A percentile compares a stretch with the other conserved stretches of the same genome.
Conservation (phyloP, 1,284 basidiomycete genomes). For the Trametes polyzona region DNA sequence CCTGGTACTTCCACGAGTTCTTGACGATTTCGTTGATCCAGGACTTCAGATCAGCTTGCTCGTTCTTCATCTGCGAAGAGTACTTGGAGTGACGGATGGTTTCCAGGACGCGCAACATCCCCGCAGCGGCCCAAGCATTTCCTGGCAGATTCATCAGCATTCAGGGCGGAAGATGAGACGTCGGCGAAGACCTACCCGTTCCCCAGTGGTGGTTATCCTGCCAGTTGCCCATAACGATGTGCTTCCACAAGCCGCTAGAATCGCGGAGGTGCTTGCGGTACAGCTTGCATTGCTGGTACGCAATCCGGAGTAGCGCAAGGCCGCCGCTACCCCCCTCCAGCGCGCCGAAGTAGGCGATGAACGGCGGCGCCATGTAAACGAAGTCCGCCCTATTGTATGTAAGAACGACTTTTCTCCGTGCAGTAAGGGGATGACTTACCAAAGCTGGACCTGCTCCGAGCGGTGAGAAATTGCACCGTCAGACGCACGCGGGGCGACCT, state of each 20-base stretch:
- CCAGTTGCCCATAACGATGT: conserved; percentile 51
- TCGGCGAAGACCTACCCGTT: conserved; percentile 41
- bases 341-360: conserved; percentile 76
- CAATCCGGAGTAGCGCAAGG: conserved; percentile 55
- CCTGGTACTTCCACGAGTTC: conserved; percentile 53
- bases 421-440: conserved; percentile 39
- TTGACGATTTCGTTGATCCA: conserved; percentile 67
- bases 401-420: not conserved
- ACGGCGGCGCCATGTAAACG: conserved; percentile 79
- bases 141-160: conserved; percentile 38
- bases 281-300: conserved; percentile 68
- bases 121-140: conserved; percentile 72
- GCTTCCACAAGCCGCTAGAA: conserved; percentile 54
- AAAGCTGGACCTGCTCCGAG: conserved; percentile 54
- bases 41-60: conserved; percentile 51
- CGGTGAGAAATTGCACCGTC: conserved; percentile 74
- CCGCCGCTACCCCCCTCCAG: conserved; percentile 44
- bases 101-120: conserved; percentile 64
- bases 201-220: conserved; percentile 57
- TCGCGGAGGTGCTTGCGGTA: conserved; percentile 60
- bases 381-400: conserved; percentile 52
- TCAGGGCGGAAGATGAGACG: not conserved
- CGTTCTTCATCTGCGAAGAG: conserved; percentile 41
- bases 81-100: conserved; percentile 55
- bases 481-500: conserved; percentile 55